Percentiles rank a stretch among this genome's conserved stretches.
Conservation (phyloP, 1,284 basidiomycete species). For the Calocybe gambosa region DNA sequence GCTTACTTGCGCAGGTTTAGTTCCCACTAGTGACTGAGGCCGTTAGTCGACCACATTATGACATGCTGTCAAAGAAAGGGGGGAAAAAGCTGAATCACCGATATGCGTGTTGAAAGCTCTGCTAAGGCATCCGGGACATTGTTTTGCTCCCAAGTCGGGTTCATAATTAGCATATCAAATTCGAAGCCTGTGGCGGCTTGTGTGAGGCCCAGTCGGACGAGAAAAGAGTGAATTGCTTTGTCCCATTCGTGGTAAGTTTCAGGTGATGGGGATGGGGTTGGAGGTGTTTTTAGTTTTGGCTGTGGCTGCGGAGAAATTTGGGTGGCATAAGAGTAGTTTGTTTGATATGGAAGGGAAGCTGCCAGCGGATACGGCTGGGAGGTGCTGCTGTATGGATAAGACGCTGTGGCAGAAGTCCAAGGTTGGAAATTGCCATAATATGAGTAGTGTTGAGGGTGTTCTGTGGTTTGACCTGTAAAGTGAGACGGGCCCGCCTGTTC, state of each 20-base stretch:
- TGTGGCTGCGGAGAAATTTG: not conserved
- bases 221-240: conserved; percentile 45
- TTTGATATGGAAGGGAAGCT: not conserved
- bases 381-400: not conserved
- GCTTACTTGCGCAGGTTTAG: not conserved
- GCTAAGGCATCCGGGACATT: conserved; percentile 49
- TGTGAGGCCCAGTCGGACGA: conserved; percentile 48
- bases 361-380: not conserved
- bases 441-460: not conserved
- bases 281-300: not conserved
- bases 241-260: conserved; percentile 47
- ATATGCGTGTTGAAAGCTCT: conserved; percentile 44
- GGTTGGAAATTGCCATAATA: not conserved
- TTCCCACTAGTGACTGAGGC: conserved; percentile 1
- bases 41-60: too few relatives aligned
- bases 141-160: conserved; percentile 54
- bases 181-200: conserved; percentile 63
- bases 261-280: not conserved
- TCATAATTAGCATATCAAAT: conserved; percentile 64
- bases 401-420: not conserved
- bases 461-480: not conserved
- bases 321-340: not conserved
- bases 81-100: conserved; percentile 29
- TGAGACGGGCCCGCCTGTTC: not conserved
- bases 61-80: not conserved